These are phyloP conservation scores for Bryoerythrophyllum caledonicum DNA, from an alignment of 225 moss, liverwort and hornwort species.

Conservation along the genomic window DNA sequence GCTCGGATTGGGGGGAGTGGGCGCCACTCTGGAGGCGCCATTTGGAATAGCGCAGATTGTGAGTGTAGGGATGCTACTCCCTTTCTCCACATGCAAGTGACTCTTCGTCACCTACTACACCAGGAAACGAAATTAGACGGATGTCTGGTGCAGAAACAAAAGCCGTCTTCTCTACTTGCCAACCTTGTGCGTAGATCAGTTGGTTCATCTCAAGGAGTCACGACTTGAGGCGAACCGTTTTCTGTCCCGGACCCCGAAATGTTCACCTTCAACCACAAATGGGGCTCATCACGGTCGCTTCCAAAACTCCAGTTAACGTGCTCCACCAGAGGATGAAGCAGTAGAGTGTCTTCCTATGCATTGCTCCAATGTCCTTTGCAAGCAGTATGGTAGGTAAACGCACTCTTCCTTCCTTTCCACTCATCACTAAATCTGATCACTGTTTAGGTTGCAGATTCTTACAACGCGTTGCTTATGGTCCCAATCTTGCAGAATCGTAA, in stretches of 20 bases:
- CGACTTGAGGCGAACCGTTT: slow-evolving; percentile 18
- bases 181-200: neutral
- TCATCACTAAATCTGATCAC: neutral
- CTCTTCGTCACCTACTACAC: slow-evolving; percentile 30
- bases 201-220: slow-evolving; percentile 22
- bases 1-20: slow-evolving; percentile 22
- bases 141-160: neutral
- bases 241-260: neutral
- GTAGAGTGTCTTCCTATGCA: neutral
- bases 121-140: slow-evolving; percentile 12
- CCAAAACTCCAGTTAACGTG: neutral
- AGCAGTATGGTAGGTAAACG: neutral
- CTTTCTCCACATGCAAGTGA: slow-evolving; percentile 20
- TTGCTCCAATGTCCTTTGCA: neutral
- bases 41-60: slow-evolving; percentile 20
- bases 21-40: slow-evolving; percentile 18
- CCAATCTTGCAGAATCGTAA: neutral
- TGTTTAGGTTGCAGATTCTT: neutral
- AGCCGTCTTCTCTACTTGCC: neutral
- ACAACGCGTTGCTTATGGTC: neutral
- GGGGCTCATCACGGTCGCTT: neutral
- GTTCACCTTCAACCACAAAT: neutral
- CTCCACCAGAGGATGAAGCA: neutral
- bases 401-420: neutral
- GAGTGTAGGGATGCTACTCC: slow-evolving; percentile 8